Conservation (phyloP, 2,329 filamentous ascomycete species). For the Talaromyces marneffei region DNA sequence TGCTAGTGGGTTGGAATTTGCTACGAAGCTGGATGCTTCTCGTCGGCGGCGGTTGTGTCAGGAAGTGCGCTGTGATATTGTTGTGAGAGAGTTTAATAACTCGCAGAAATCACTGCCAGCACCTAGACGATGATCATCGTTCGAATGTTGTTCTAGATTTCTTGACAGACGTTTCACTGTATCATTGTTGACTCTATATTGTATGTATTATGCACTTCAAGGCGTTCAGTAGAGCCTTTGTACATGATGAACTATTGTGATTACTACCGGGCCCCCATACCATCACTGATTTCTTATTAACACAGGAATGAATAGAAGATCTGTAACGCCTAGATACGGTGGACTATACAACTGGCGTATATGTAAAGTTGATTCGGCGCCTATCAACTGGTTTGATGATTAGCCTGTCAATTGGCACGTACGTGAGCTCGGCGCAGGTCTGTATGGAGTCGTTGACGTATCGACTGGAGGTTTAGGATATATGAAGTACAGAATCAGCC, state of each 20-base stretch:
- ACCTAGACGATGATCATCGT: constrained; percentile 8
- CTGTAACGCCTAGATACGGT: too few species aligned
- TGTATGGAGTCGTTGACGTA: too few species aligned
- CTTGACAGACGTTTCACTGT: not conserved
- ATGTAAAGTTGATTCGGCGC: too few species aligned
- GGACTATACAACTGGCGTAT: too few species aligned
- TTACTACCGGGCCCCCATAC: too few species aligned
- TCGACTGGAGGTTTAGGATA: too few species aligned
- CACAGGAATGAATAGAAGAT: too few species aligned
- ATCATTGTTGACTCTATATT: not conserved
- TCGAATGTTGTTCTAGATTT: not conserved
- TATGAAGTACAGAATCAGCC: too few species aligned
- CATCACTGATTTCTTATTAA: not conserved
- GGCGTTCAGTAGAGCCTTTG: constrained; percentile 8
- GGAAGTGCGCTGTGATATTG: constrained; percentile 75
- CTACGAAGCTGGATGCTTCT: constrained; percentile 65
- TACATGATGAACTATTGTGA: too few species aligned
- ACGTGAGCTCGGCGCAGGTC: too few species aligned
- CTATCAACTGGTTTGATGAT: too few species aligned
- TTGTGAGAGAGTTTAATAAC: constrained; percentile 72
- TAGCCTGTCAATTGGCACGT: too few species aligned
- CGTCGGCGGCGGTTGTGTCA: constrained; percentile 75
- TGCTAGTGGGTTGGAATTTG: constrained; percentile 88
- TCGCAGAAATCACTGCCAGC: constrained; percentile 43
- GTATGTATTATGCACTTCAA: constrained; percentile 2